phyloP scores from a whole-genome alignment of 176 grass and related monocot species.

The Pharus latifolius region DNA sequence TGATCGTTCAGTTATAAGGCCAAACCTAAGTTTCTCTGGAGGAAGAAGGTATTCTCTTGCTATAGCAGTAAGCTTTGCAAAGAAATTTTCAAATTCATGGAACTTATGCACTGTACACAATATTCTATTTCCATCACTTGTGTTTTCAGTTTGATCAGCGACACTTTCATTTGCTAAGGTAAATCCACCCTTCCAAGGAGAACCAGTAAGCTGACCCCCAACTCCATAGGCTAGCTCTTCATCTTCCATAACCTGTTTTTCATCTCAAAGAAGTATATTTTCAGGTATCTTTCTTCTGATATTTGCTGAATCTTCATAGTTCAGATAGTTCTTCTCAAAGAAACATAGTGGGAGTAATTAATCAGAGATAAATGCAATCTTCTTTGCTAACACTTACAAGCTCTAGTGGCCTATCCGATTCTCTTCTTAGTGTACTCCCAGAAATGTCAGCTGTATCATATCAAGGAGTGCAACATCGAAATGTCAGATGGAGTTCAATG shows the following conservation, averaged over 20 bases:
- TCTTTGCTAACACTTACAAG: slow-evolving; percentile 41
- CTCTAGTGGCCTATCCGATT: slow-evolving; percentile 40
- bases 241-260: slow-evolving; percentile 63
- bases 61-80: slow-evolving; percentile 52
- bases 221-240: slow-evolving; percentile 50
- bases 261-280: slow-evolving; percentile 40
- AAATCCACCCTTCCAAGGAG: slow-evolving; percentile 65
- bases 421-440: slow-evolving; percentile 38
- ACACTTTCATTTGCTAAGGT: slow-evolving; percentile 64
- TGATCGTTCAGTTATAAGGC: slow-evolving; percentile 53
- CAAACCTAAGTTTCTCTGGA: slow-evolving; percentile 69
- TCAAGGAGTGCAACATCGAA: slow-evolving; percentile 20
- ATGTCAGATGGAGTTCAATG: not conserved
- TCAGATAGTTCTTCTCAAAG: slow-evolving; percentile 36
- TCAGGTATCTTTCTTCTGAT: slow-evolving; percentile 14
- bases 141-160: slow-evolving; percentile 30
- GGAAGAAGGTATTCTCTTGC: slow-evolving; percentile 81
- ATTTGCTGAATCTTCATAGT: slow-evolving; percentile 18
- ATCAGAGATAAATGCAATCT: slow-evolving; percentile 41
- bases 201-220: slow-evolving; percentile 29
- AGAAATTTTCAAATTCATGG: slow-evolving; percentile 64
- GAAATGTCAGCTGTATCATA: slow-evolving; percentile 57
- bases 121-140: slow-evolving; percentile 20
- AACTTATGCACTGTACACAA: slow-evolving; percentile 57
- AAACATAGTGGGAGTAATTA: slow-evolving; percentile 36